Base-by-base conservation (phyloP, 495 filamentous ascomycete genomes). In the Immersiella caudata region DNA sequence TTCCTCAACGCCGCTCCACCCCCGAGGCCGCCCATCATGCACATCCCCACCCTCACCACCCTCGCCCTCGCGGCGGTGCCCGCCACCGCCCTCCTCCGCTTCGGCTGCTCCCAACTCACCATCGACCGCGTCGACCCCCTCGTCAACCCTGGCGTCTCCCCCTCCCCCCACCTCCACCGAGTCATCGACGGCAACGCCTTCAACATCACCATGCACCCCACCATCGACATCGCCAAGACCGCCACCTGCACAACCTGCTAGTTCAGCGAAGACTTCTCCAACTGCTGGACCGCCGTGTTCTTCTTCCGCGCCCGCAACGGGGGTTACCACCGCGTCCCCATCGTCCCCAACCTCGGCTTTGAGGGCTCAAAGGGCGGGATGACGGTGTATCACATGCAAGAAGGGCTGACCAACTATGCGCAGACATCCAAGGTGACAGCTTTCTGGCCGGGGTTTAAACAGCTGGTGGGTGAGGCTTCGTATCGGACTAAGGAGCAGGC, bases 381-480 rank as follows among this genome's bases (percentile, higher is more conserved):
- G 68, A 78, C 73, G 1, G 76, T 80, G 1, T 81, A 81, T 67
- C 79, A 80, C 64, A 78, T 52, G 49, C 49, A 52, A 52, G 49
- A 52, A 75, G 46, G 67, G 74, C 0, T 73, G 75, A 24, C 49
- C 16, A 52, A 52, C 49, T 77, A 75, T 55, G 81, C 73, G 64
- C 62, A 67, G 55, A 70, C 66, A 0, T 74, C 60, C 22, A 78
- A 74, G 26, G 76, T 79, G 62, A 82, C 80, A 0, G 80, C 78
- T 27, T 83, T 83, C 55, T 70, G 72, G 49, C 72, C 78, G 27
- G 87, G 85, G 22, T 89, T 91, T 72, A 90, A 89, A 60, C 92
- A 93, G 88, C 64, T 93, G 11, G 82, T 88, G 50, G 91, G 91
- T 33, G 80, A 90, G 71, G 80, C 88, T 0, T 77, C 68, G 64